phyloP scores from a whole-genome alignment of 495 filamentous ascomycete species.

The Tuber umbilicatum region DNA sequence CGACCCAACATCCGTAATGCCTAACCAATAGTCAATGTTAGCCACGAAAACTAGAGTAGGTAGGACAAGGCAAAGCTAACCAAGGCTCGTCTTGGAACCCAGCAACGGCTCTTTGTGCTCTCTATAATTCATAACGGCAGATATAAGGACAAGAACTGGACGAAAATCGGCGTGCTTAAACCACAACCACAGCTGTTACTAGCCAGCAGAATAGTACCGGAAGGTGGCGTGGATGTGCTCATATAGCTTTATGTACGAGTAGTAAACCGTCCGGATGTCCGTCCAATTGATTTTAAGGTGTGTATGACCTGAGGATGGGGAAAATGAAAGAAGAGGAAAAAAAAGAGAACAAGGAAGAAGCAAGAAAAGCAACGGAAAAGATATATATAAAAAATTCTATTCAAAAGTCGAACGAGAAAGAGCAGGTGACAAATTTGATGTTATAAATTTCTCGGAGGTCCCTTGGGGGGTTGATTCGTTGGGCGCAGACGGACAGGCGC shows the following conservation, averaged over 20 bases:
- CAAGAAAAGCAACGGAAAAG: neutral
- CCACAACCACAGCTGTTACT: neutral
- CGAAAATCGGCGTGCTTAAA: neutral
- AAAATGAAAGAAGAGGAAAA: neutral
- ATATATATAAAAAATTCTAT: no score
- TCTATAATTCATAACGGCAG: constrained; percentile 20
- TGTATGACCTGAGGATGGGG: neutral
- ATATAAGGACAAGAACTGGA: neutral
- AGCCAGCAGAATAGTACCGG: neutral
- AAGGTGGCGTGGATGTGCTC: neutral
- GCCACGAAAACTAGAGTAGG: neutral
- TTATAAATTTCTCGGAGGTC: neutral
- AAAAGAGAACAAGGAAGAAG: neutral
- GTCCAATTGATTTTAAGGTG: neutral
- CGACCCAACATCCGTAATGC: constrained; percentile 8
- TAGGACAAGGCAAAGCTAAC: constrained; percentile 12
- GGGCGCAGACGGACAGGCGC: neutral
- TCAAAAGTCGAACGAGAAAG: neutral
- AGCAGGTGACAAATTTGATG: neutral
- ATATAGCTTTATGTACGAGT: constrained; percentile 3
- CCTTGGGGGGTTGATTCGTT: no score
- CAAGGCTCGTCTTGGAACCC: constrained; percentile 9
- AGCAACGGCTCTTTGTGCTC: constrained; percentile 14
- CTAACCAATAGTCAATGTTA: constrained; percentile 9
- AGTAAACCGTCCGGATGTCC: neutral